These are phyloP conservation scores for Ophiostoma fasciatum DNA, from an alignment of 2,329 filamentous ascomycete genomes.

Conservation along the genomic window DNA sequence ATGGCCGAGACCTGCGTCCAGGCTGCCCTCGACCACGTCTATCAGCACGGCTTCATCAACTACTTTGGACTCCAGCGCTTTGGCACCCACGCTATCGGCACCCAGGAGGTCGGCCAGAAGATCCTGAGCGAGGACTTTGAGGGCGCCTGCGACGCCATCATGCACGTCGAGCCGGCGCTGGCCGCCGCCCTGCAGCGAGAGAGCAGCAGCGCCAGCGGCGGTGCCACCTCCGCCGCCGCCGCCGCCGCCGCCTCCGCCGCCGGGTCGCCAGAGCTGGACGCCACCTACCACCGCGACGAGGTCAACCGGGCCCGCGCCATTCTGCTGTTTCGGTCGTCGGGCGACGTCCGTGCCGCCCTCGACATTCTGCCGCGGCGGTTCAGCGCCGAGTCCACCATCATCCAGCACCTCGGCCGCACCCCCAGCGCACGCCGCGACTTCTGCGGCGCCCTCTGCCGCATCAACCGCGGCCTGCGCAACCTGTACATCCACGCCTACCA, in stretches of 20 bases:
- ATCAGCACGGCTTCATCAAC: conserved; percentile 75
- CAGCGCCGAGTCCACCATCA: conserved; percentile 62
- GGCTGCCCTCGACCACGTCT: conserved; percentile 50
- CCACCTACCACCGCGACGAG: conserved; percentile 55
- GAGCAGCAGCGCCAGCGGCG: no score
- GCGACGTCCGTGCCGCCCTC: conserved; percentile 44
- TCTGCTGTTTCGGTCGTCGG: conserved; percentile 51
- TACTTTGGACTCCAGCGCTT: conserved; percentile 98
- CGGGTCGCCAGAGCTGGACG: conserved; percentile 27
- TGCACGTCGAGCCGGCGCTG: conserved; percentile 54
- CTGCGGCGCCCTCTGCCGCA: conserved; percentile 63
- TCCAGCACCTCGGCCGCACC: conserved; percentile 54
- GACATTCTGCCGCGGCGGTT: conserved; percentile 65
- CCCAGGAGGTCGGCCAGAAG: conserved; percentile 69
- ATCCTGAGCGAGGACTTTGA: conserved; percentile 73
- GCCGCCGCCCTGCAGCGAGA: conserved; percentile 20
- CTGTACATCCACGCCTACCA: conserved; percentile 99
- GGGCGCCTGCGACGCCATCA: conserved; percentile 61
- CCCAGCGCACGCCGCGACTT: conserved; percentile 48
- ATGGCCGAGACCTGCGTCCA: conserved; percentile 35
- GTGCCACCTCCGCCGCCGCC: no score
- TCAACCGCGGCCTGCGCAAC: conserved; percentile 67
- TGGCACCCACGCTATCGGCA: conserved; percentile 73
- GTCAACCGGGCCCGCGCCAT: conserved; percentile 65
- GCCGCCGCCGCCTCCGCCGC: no score